A percentile compares a stretch with the other conserved stretches of the same genome.
These are phyloP conservation scores for Pseudogymnoascus sp. DNA, from an alignment of 2,329 filamentous ascomycete genomes.

Conservation along the genomic window DNA sequence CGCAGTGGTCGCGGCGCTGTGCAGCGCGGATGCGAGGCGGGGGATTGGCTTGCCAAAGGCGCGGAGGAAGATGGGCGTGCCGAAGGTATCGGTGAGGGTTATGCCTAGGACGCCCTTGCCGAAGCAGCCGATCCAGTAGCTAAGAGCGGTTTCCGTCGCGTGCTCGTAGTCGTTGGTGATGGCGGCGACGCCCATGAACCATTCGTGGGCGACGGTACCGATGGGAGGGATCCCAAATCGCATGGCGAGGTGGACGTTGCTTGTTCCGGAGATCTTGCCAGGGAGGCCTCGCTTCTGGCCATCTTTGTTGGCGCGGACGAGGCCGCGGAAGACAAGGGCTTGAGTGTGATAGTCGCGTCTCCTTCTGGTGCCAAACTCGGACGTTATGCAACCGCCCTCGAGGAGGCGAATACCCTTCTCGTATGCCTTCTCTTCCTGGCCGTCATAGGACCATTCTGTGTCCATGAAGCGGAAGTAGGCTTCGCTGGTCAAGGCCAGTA, in stretches of 20 bases:
- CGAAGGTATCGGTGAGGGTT: slow-evolving; percentile 92
- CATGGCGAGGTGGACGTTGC: slow-evolving; percentile 96
- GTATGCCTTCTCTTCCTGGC: slow-evolving; percentile 77
- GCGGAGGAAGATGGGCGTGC: slow-evolving; percentile 78
- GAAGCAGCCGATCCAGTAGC: slow-evolving; percentile 87
- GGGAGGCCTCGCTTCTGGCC: slow-evolving; percentile 54
- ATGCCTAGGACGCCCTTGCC: slow-evolving; percentile 77
- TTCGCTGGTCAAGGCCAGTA: slow-evolving; percentile 85
- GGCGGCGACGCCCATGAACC: slow-evolving; percentile 98
- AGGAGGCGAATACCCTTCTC: slow-evolving; percentile 72
- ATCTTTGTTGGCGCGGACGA: slow-evolving; percentile 71
- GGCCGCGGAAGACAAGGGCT: slow-evolving; percentile 77
- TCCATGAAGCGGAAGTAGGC: slow-evolving; percentile 98
- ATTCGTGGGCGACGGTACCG: slow-evolving; percentile 90
- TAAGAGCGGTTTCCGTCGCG: slow-evolving; percentile 76
- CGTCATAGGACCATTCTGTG: slow-evolving; percentile 80
- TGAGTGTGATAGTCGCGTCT: slow-evolving; percentile 93
- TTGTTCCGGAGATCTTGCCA: slow-evolving; percentile 78
- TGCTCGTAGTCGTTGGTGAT: slow-evolving; percentile 77
- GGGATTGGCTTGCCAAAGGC: slow-evolving; percentile 67
- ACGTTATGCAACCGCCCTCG: slow-evolving; percentile 77
- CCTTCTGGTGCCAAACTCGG: slow-evolving; percentile 86
- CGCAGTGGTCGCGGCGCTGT: slow-evolving; percentile 32
- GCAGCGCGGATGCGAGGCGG: slow-evolving; percentile 32
- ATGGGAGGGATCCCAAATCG: slow-evolving; percentile 76